Conservation (phyloP, 495 filamentous ascomycete genomes). For the Umbilicaria muhlenbergii region DNA sequence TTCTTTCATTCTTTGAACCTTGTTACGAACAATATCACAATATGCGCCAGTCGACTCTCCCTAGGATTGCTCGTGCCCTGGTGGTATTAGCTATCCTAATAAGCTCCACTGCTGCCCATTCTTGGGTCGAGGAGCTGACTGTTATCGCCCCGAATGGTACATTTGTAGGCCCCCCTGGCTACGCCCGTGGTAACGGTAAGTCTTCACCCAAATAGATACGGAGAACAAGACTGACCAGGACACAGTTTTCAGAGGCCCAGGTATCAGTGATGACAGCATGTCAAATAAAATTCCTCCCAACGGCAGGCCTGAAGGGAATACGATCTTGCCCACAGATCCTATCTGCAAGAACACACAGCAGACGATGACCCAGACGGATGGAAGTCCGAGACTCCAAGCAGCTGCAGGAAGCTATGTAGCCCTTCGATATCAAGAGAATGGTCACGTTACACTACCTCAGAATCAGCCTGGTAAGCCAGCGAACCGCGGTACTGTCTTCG, state of each 20-base stretch:
- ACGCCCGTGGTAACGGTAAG: slow-evolving; percentile 41
- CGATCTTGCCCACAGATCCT: slow-evolving; percentile 18
- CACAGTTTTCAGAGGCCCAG: slow-evolving; percentile 6
- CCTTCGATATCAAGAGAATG: slow-evolving; percentile 70
- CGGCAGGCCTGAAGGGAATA: slow-evolving; percentile 21
- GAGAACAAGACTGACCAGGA: too few species aligned
- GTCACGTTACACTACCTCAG: slow-evolving; percentile 58
- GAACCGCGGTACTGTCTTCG: slow-evolving; percentile 58
- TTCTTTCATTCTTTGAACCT: too few species aligned
- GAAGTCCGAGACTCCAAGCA: slow-evolving; percentile 48
- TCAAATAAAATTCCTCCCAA: slow-evolving; percentile 38
- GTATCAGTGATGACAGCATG: slow-evolving; percentile 33
- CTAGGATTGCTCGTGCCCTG: slow-evolving; percentile 2
- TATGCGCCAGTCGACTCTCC: too few species aligned
- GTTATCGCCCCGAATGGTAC: slow-evolving; percentile 56
- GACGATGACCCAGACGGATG: slow-evolving; percentile 34
- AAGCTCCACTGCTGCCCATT: slow-evolving; percentile 37
- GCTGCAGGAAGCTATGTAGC: slow-evolving; percentile 54
- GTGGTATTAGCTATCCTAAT: slow-evolving; percentile 21
- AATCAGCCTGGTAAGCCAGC: slow-evolving; percentile 44
- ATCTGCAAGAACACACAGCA: slow-evolving; percentile 42
- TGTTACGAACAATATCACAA: too few species aligned
- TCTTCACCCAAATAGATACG: too few species aligned
- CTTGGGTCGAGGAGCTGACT: slow-evolving; percentile 64
- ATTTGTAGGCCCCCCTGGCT: slow-evolving; percentile 56